Evolutionary conservation across 176 grass and related monocot genomes (phyloP).

Genomic region (Lolium perenne): DNA sequence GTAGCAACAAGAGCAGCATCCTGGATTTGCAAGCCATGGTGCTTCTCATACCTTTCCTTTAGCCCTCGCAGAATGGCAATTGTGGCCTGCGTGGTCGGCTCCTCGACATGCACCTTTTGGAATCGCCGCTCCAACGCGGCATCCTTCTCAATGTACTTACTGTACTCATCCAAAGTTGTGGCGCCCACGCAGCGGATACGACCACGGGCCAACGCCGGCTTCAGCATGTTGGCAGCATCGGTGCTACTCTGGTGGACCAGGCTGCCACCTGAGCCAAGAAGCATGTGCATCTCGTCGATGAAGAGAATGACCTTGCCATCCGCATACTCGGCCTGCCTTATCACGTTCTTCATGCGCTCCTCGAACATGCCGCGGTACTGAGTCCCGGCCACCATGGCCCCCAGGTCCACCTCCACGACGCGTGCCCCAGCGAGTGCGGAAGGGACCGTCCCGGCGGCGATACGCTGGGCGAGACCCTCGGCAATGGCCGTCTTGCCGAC

Average conservation of each 20-base stretch:
- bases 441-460: neutral
- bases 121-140: neutral
- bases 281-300: constrained; percentile 1
- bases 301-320: neutral
- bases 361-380: neutral
- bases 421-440: neutral
- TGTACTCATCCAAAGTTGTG: neutral
- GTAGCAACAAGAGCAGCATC: neutral
- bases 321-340: neutral
- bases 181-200: neutral
- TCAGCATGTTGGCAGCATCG: neutral
- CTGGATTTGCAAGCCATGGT: constrained; percentile 3
- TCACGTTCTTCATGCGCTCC: neutral
- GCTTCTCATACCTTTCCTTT: neutral
- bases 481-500: constrained; percentile 11
- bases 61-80: neutral
- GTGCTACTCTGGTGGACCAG: neutral
- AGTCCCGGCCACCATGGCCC: neutral
- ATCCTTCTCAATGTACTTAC: neutral
- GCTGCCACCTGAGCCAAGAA: neutral
- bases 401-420: neutral
- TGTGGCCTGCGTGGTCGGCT: neutral
- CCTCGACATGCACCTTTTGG: neutral
- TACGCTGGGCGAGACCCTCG: neutral
- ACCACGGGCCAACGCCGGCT: neutral